phyloP scores from a whole-genome alignment of 1,139 yeast species.

The Casaregolazyma lundiana region DNA sequence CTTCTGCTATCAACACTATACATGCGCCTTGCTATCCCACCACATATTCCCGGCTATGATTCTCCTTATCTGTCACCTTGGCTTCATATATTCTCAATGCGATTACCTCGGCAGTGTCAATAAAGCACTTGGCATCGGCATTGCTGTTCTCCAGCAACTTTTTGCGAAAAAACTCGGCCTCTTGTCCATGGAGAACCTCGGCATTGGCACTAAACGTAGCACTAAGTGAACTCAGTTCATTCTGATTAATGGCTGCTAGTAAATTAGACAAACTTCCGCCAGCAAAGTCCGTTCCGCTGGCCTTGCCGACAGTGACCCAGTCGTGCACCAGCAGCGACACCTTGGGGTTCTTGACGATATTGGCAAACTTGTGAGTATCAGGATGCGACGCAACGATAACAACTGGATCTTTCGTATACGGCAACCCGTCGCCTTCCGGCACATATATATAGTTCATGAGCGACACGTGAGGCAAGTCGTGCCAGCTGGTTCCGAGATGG shows the following conservation, averaged over 20 bases:
- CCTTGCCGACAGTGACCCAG: slow-evolving; percentile 63
- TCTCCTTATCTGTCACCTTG: slow-evolving; percentile 76
- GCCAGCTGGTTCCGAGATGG: slow-evolving; percentile 72
- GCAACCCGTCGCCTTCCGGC: slow-evolving; percentile 32
- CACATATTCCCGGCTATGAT: slow-evolving; percentile 43
- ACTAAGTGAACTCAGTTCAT: slow-evolving; percentile 69
- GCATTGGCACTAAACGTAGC: slow-evolving; percentile 77
- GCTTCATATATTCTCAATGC: slow-evolving; percentile 61
- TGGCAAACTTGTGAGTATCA: slow-evolving; percentile 64
- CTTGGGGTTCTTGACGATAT: slow-evolving; percentile 60
- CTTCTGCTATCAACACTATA: background rate
- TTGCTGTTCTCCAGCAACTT: slow-evolving; percentile 53
- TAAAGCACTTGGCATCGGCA: slow-evolving; percentile 61
- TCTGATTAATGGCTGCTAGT: slow-evolving; percentile 67
- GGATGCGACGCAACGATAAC: slow-evolving; percentile 68
- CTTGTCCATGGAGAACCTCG: slow-evolving; percentile 45
- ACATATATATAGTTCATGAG: slow-evolving; percentile 82
- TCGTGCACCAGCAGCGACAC: slow-evolving; percentile 83
- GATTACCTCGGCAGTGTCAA: slow-evolving; percentile 60
- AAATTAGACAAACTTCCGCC: slow-evolving; percentile 47
- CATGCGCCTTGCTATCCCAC: background rate
- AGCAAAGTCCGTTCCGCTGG: slow-evolving; percentile 31
- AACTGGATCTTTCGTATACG: slow-evolving; percentile 39
- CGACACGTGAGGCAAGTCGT: slow-evolving; percentile 73
- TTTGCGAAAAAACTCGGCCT: slow-evolving; percentile 51